Evolutionary conservation across 164 flowering plant genomes (phyloP).

Genomic region (Umbellularia californica): DNA sequence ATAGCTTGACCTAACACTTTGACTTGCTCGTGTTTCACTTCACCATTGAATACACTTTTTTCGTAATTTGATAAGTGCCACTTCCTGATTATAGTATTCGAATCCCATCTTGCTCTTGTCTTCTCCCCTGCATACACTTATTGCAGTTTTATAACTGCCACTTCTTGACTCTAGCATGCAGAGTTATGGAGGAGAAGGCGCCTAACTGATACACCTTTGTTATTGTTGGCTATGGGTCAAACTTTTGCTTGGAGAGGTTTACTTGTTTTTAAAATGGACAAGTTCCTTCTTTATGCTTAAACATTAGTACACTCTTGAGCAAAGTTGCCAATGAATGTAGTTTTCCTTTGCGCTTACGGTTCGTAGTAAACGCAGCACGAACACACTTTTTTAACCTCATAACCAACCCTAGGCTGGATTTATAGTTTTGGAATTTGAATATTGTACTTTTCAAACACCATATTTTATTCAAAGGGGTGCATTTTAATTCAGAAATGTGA

Average conservation of each 20-base stretch:
- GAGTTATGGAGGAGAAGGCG: too few relatives aligned
- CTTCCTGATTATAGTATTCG: neutral
- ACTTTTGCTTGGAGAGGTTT: too few relatives aligned
- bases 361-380: neutral
- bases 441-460: neutral
- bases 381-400: neutral
- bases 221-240: too few relatives aligned
- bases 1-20: too few relatives aligned
- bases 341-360: too few relatives aligned
- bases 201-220: too few relatives aligned
- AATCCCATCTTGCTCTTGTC: neutral
- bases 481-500: neutral
- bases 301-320: too few relatives aligned
- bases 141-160: too few relatives aligned
- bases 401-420: neutral
- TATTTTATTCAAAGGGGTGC: neutral
- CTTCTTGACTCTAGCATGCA: too few relatives aligned
- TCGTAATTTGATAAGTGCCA: neutral
- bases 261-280: too few relatives aligned
- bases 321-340: too few relatives aligned
- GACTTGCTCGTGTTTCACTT: neutral
- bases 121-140: neutral
- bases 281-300: too few relatives aligned
- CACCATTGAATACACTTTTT: neutral
- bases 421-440: neutral